Percentiles rank a stretch among this genome's conserved stretches.
phyloP scores from a whole-genome alignment of 495 filamentous ascomycete genomes.

The Pyrenopolyporus hunteri region DNA sequence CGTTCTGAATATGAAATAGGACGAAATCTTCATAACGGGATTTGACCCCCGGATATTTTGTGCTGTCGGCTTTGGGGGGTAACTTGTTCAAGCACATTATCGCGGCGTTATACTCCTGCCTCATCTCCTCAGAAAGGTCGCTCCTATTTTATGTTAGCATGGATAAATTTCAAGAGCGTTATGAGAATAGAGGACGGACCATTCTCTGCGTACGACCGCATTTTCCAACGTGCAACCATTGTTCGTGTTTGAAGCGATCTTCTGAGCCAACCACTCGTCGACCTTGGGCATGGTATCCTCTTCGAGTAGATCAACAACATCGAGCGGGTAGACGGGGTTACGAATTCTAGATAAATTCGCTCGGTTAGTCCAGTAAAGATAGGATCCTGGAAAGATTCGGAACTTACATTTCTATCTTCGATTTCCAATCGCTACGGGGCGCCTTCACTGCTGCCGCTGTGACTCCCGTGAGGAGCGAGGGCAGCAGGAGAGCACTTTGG shows the following conservation, averaged over 20 bases:
- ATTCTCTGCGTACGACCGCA: conserved; percentile 57
- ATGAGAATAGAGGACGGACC: conserved; percentile 40
- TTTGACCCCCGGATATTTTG: conserved; percentile 55
- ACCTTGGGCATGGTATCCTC: conserved; percentile 47
- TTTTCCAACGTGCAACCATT: conserved; percentile 56
- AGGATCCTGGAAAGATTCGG: not conserved
- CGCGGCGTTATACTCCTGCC: conserved; percentile 55
- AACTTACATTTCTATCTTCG: conserved; percentile 46
- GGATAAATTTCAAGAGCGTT: not conserved
- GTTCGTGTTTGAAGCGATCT: conserved; percentile 46
- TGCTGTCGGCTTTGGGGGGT: conserved; percentile 49
- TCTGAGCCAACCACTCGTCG: conserved; percentile 45
- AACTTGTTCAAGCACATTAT: conserved; percentile 54
- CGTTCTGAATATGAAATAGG: conserved; percentile 53
- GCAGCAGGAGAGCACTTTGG: conserved; percentile 42
- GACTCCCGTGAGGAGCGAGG: conserved; percentile 44
- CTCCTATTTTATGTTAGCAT: conserved; percentile 45
- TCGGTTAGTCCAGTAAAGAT: conserved; percentile 2
- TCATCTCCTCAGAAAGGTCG: conserved; percentile 41
- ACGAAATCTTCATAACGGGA: conserved; percentile 63
- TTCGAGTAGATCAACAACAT: conserved; percentile 49
- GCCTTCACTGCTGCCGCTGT: conserved; percentile 19
- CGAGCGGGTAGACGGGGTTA: conserved; percentile 47
- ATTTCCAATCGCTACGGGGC: conserved; percentile 32
- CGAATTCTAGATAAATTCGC: conserved; percentile 25